Conservation (phyloP, 176 grass and related monocot species). For the Musa itinerans region DNA sequence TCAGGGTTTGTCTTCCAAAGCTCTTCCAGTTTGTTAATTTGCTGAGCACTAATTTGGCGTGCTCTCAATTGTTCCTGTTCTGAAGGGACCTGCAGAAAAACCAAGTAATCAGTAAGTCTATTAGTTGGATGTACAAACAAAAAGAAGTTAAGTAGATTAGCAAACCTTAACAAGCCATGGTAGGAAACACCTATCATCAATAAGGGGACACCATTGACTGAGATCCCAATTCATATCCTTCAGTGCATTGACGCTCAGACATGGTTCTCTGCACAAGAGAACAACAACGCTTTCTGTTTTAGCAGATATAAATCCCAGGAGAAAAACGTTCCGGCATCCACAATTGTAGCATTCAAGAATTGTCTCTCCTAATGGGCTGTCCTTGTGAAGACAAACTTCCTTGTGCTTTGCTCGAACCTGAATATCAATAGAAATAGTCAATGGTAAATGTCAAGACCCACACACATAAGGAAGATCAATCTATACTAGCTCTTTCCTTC, state of each 20-base stretch:
- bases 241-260: conserved; percentile 91
- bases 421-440: conserved; percentile 12
- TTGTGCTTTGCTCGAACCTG: conserved; percentile 97
- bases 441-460: background rate
- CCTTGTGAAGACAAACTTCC: conserved; percentile 98
- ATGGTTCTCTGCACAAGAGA: conserved; percentile 97
- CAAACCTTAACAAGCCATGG: conserved; percentile 96
- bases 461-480: background rate
- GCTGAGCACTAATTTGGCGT: conserved; percentile 92
- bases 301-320: conserved; percentile 98
- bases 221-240: conserved; percentile 99
- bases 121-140: background rate
- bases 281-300: conserved; percentile 95
- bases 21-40: conserved; percentile 99
- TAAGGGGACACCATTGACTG: conserved; percentile 97
- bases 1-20: conserved; percentile 98
- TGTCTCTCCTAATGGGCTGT: conserved; percentile 91
- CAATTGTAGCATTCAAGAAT: conserved; percentile 99
- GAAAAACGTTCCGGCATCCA: conserved; percentile 95
- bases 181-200: conserved; percentile 94
- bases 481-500: background rate
- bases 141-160: conserved; percentile 11
- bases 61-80: conserved; percentile 97
- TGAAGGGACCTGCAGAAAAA: conserved; percentile 66
- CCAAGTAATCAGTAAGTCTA: conserved; percentile 15